Base-by-base conservation (phyloP, 768 basidiomycete genomes). In the Sutorius australiensis region DNA sequence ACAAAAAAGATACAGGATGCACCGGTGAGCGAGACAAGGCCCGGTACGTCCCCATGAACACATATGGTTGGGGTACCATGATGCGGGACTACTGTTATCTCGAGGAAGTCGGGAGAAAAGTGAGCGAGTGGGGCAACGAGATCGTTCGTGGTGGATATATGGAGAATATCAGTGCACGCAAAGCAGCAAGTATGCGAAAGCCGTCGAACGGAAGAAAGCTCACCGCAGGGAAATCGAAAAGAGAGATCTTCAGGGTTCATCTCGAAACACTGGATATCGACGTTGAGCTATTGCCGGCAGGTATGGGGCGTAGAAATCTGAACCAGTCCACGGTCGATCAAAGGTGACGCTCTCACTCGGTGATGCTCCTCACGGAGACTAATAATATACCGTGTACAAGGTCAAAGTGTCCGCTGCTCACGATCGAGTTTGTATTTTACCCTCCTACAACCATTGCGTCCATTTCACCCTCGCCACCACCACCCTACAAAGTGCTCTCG, bases 21-120 rank as follows among this genome's bases (percentile, higher is more conserved):
- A 78, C 80, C 0, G 92, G 91, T 11, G 73, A 81, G 54, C 84
- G 91, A 50, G 78, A 93, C 72, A 86, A 84, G 62, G 82, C 75
- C 0, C 78, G 77, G 3, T 91, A 84, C 65, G 82, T 93, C 14
- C 81, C 87, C 12, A 86, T 94, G 83, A 92, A 90, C 60, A 65
- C 82, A 60, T 95, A 92, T 63, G 80, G 82, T 5, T 92, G 89
- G 81, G 90, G 91, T 9, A 78, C 80, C 27, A 86, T 95, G 84
- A 88, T 92, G 84, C 80, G 86, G 60, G 94, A 97, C 71, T 97
- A 93, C 67, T 76, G 77, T 38, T 94, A 84, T 66, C 75, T 97
- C 58, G 94, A 97, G 71, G 89, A 92, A 16, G 69, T 92, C 30
- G 83, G 88, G 19, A 72, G 93, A 58, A 84, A 79, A 59, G 84